Conservation (phyloP, 208 protist genomes). For the Trypanosoma theileri region DNA sequence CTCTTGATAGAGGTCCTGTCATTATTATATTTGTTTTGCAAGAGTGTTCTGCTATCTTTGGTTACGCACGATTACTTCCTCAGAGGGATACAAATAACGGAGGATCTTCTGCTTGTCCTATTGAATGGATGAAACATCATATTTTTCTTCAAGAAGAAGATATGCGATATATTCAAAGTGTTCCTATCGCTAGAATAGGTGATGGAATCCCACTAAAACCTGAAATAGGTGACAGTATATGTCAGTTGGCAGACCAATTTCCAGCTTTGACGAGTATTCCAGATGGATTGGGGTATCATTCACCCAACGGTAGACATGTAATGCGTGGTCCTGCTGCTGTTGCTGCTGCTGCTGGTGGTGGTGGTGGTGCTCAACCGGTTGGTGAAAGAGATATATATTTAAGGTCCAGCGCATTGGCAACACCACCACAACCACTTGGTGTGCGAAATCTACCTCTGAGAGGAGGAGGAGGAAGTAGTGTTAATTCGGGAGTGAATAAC, state of each 20-base stretch:
- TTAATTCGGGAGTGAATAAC: constrained; percentile 3
- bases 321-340: constrained; percentile 5
- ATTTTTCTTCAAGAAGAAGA: constrained; percentile 42
- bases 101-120: constrained; percentile 24
- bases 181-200: constrained; percentile 49
- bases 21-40: constrained; percentile 53
- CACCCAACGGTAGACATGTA: constrained; percentile 13
- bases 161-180: constrained; percentile 27
- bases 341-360: not conserved
- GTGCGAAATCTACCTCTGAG: not conserved
- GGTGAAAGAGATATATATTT: constrained; percentile 5
- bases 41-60: constrained; percentile 47
- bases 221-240: constrained; percentile 53
- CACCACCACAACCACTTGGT: constrained; percentile 7
- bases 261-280: constrained; percentile 2
- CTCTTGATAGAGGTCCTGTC: constrained; percentile 35
- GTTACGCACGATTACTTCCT: constrained; percentile 51
- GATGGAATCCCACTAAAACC: constrained; percentile 61
- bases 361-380: not conserved
- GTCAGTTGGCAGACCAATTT: constrained; percentile 41
- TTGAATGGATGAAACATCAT: constrained; percentile 71
- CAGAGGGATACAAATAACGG: constrained; percentile 12
- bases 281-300: constrained; percentile 6
- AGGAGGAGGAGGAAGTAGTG: constrained; percentile 1
- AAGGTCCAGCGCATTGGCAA: not conserved